phyloP scores from a whole-genome alignment of 129 eudicot species.

The Solidago caesia region DNA sequence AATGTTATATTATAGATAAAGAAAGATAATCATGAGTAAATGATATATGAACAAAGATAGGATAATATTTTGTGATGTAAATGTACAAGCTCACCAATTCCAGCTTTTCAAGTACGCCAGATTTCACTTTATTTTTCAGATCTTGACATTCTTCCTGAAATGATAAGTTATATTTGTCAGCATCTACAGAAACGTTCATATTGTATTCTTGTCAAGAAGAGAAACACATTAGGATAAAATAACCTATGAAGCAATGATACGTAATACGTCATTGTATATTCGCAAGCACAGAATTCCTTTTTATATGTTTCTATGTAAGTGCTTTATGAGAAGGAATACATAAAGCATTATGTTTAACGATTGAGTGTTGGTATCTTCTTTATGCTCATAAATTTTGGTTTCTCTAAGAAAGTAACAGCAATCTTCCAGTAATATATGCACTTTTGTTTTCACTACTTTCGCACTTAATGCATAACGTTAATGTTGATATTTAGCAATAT shows the following conservation, averaged over 20 bases:
- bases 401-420: neutral
- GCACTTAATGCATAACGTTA: neutral
- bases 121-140: slow-evolving; percentile 52
- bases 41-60: neutral
- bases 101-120: slow-evolving; percentile 55
- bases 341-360: neutral
- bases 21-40: neutral
- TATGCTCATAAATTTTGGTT: neutral
- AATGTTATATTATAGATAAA: neutral
- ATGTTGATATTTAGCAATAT: neutral
- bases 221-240: neutral
- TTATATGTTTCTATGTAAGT: neutral
- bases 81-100: slow-evolving; percentile 51
- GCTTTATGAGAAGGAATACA: too few relatives aligned
- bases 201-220: neutral
- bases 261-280: too few relatives aligned
- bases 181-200: slow-evolving; percentile 4
- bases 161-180: neutral
- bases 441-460: neutral
- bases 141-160: slow-evolving; percentile 76
- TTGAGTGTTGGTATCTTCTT: neutral
- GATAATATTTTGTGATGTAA: neutral
- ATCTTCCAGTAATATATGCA: neutral
- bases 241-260: neutral
- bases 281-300: neutral